These are phyloP conservation scores for Trametes cinnabarina DNA, from an alignment of 768 basidiomycete genomes.

Conservation along the genomic window DNA sequence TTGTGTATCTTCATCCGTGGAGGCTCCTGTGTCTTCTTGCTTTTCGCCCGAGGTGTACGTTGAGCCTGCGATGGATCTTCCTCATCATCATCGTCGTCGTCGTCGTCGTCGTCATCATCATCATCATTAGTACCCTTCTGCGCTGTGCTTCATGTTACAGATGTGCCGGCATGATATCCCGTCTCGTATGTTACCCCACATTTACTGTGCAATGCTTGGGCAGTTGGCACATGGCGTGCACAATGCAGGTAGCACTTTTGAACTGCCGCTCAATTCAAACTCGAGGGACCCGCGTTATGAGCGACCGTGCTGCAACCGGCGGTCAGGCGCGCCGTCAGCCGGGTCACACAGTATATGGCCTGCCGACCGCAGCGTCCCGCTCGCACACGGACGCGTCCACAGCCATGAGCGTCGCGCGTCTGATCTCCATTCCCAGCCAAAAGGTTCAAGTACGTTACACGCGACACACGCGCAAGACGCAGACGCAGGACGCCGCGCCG, in stretches of 20 bases:
- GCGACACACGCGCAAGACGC: no score
- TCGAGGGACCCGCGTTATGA: not conserved
- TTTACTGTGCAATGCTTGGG: not conserved
- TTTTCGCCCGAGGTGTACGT: slow-evolving; percentile 8
- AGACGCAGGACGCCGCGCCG: no score
- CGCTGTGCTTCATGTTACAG: not conserved
- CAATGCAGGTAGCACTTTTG: slow-evolving; percentile 6
- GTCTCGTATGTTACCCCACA: slow-evolving; percentile 2
- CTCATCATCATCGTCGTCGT: not conserved
- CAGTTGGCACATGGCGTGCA: not conserved
- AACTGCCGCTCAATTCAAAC: not conserved
- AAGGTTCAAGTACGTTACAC: no score
- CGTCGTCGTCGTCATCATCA: no score
- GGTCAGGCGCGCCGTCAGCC: no score
- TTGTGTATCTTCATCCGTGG: slow-evolving; percentile 4
- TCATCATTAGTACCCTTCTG: not conserved
- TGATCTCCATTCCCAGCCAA: no score
- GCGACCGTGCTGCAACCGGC: no score
- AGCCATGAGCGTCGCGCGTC: no score
- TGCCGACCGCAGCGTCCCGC: no score
- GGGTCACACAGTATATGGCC: no score
- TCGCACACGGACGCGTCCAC: no score
- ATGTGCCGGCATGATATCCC: slow-evolving; percentile 12
- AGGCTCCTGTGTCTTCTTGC: slow-evolving; percentile 17
- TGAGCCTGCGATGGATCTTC: slow-evolving; percentile 18